Evolutionary conservation across 2,329 filamentous ascomycete species (phyloP).

Genomic region (Coniochaeta prunicola): DNA sequence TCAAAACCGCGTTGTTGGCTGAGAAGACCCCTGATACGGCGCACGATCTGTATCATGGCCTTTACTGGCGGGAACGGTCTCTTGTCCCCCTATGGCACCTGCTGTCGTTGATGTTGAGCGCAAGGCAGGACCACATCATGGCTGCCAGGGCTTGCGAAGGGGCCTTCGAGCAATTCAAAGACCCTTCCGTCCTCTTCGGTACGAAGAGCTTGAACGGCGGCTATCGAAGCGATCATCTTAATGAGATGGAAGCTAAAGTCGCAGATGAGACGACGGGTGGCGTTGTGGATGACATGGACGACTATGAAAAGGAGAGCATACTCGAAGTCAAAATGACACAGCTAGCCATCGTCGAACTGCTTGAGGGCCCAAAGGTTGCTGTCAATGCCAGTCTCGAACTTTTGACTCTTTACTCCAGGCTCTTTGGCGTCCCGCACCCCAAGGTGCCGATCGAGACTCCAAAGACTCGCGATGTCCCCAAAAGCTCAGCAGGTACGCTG

Average conservation of each 20-base stretch:
- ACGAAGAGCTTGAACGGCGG: constrained; percentile 36
- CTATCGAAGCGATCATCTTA: constrained; percentile 62
- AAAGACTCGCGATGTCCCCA: constrained; percentile 49
- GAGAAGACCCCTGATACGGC: constrained; percentile 40
- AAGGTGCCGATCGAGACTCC: constrained; percentile 27
- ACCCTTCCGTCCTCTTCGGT: constrained; percentile 63
- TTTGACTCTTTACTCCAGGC: constrained; percentile 68
- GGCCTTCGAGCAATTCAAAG: constrained; percentile 82
- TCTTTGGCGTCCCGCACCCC: constrained; percentile 62
- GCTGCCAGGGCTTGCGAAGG: constrained; percentile 81
- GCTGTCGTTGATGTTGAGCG: constrained; percentile 76
- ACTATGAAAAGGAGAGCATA: constrained; percentile 76
- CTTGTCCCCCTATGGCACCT: constrained; percentile 86
- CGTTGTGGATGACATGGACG: constrained; percentile 72
- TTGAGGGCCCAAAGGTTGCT: constrained; percentile 76
- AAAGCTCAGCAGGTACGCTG: constrained; percentile 63
- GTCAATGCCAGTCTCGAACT: constrained; percentile 86
- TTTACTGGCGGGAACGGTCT: constrained; percentile 55
- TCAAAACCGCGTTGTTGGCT: constrained; percentile 67
- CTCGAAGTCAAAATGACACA: constrained; percentile 97
- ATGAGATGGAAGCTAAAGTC: constrained; percentile 36
- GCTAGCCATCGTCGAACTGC: constrained; percentile 71
- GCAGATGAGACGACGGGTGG: constrained; percentile 29
- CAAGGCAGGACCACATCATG: constrained; percentile 75
- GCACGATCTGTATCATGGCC: constrained; percentile 35